Conservation (phyloP, 352 stramenopile species). For the Thraustochytrium striatum region DNA sequence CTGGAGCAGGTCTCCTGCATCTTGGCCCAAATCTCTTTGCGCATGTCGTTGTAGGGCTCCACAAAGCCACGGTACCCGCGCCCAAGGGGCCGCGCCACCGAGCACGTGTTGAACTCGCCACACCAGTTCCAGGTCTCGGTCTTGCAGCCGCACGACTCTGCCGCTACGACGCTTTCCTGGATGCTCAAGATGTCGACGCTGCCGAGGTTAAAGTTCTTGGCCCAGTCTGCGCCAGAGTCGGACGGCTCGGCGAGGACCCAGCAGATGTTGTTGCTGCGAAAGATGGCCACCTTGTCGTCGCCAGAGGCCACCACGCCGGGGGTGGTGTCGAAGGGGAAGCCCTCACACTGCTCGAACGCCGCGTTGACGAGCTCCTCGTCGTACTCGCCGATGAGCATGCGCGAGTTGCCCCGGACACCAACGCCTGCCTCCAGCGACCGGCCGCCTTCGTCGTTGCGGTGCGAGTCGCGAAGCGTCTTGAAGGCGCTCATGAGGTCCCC, state of each 20-base stretch:
- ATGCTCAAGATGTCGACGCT: background rate
- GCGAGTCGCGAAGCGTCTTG: background rate
- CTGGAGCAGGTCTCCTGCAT: conserved; percentile 1
- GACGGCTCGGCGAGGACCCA: background rate
- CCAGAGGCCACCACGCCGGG: background rate
- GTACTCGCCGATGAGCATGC: background rate
- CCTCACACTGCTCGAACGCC: background rate
- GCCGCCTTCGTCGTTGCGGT: background rate
- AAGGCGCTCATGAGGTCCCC: background rate
- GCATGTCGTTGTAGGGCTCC: conserved; percentile 39
- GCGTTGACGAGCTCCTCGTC: background rate
- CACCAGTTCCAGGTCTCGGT: conserved; percentile 30
- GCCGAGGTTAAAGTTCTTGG: background rate
- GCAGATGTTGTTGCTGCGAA: background rate
- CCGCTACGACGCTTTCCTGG: background rate
- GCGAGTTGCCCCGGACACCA: background rate
- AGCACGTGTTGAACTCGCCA: conserved; percentile 42
- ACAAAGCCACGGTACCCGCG: conserved; percentile 31
- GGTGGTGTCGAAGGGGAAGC: background rate
- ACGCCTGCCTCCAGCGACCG: no score
- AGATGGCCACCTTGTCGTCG: background rate
- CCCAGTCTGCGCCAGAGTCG: background rate
- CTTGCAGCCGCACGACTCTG: background rate
- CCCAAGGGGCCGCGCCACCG: background rate
- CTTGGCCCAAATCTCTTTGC: conserved; percentile 7